Evolutionary conservation across 176 grass and related monocot species (phyloP).

Genomic region (Bolboschoenus planiculmis): DNA sequence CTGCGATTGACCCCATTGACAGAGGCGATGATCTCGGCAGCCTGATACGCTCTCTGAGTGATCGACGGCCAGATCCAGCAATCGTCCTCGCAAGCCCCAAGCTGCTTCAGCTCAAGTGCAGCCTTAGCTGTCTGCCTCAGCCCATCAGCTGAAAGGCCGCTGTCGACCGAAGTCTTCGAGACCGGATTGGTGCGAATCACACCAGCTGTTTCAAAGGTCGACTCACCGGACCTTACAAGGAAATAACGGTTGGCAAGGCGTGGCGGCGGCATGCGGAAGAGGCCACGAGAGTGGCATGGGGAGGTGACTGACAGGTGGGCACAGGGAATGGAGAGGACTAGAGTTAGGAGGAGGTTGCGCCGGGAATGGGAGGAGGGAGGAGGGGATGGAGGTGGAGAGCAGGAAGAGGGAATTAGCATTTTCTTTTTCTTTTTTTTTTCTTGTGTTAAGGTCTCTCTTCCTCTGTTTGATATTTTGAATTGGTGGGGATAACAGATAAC

Average conservation of each 20-base stretch:
- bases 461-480: neutral
- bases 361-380: constrained; percentile 3
- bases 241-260: constrained; percentile 78
- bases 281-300: constrained; percentile 50
- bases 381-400: neutral
- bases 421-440: neutral
- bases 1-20: constrained; percentile 59
- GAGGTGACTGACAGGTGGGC: constrained; percentile 14
- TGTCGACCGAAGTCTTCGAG: constrained; percentile 85
- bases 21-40: constrained; percentile 83
- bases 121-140: constrained; percentile 58
- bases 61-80: constrained; percentile 99
- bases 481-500: neutral
- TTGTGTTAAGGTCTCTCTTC: neutral
- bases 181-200: constrained; percentile 79
- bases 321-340: constrained; percentile 24
- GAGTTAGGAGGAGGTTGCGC: constrained; percentile 43
- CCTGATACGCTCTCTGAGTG: constrained; percentile 88
- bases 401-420: neutral
- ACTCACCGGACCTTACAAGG: constrained; percentile 84
- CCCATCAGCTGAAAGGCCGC: constrained; percentile 62
- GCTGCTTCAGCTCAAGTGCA: constrained; percentile 65
- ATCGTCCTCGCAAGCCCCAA: constrained; percentile 80
- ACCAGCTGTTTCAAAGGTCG: constrained; percentile 64
- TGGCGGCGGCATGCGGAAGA: constrained; percentile 84